Conservation (phyloP, 371 early-diverging fungal species). For the Circinella minor region DNA sequence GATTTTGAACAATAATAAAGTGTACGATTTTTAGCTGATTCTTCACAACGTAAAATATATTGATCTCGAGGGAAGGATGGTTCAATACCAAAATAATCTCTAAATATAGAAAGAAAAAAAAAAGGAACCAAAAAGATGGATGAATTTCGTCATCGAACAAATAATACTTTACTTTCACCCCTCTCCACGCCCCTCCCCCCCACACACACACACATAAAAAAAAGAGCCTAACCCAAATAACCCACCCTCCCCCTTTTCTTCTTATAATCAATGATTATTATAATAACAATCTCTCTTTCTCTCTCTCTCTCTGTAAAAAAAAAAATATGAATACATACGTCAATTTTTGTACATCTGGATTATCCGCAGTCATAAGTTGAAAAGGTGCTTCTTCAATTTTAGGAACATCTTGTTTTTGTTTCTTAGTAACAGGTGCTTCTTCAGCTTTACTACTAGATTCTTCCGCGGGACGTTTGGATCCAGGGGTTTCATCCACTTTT, state of each 20-base stretch:
- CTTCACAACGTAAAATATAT: conserved; percentile 83
- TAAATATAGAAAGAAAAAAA: conserved; percentile 21
- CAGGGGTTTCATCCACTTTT: conserved; percentile 6
- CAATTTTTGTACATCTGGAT: conserved; percentile 61
- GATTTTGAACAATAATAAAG: conserved; percentile 82
- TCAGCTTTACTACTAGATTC: conserved; percentile 13
- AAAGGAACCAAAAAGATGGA: not conserved
- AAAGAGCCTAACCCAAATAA: no score
- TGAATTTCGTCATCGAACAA: no score
- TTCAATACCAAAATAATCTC: conserved; percentile 73
- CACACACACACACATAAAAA: no score
- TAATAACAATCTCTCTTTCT: no score
- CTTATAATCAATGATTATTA: no score
- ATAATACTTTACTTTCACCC: no score
- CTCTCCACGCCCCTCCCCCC: no score
- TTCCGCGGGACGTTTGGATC: conserved; percentile 8
- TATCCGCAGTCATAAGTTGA: conserved; percentile 65
- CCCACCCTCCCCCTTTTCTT: no score
- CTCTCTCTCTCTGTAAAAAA: not conserved
- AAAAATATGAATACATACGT: conserved; percentile 19
- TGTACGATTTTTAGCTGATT: conserved; percentile 66
- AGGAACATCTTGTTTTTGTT: conserved; percentile 55
- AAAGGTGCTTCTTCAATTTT: conserved; percentile 77
- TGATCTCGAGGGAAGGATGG: conserved; percentile 77
- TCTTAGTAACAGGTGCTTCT: conserved; percentile 23